Conservation (phyloP, 805 yeast species). For the Starmerella apicola region DNA sequence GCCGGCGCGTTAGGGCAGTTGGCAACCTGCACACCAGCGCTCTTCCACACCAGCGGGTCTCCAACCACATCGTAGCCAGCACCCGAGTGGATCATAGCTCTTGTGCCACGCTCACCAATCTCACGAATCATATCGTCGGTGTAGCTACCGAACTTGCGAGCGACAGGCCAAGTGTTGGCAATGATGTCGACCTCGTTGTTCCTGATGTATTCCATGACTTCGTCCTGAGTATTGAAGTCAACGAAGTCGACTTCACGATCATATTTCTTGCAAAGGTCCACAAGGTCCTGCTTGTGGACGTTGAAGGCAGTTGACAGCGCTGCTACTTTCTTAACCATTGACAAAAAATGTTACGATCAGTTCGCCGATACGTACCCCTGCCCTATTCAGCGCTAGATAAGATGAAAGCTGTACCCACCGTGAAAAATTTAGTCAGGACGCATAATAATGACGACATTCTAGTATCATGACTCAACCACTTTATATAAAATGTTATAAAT, state of each 20-base stretch:
- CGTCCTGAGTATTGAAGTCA: conserved; percentile 15
- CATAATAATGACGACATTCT: too few species aligned
- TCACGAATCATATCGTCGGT: conserved; percentile 15
- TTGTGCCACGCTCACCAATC: conserved; percentile 16
- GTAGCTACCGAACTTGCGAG: conserved; percentile 18
- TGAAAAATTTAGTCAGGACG: too few species aligned
- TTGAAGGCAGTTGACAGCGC: conserved; percentile 7
- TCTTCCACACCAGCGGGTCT: conserved; percentile 34
- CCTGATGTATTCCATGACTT: conserved; percentile 11
- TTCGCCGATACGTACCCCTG: too few species aligned
- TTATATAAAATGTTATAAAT: too few species aligned
- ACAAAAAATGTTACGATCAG: neutral
- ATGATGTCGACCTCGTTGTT: conserved; percentile 16
- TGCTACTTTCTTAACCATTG: conserved; percentile 6
- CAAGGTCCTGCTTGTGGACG: conserved; percentile 1
- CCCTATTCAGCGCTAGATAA: too few species aligned
- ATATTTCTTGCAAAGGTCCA: conserved; percentile 6
- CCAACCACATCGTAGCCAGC: conserved; percentile 48
- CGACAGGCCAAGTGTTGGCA: conserved; percentile 18
- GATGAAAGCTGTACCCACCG: too few species aligned
- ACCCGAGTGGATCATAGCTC: conserved; percentile 38
- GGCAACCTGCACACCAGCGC: conserved; percentile 35
- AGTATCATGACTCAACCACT: too few species aligned
- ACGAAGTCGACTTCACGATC: conserved; percentile 10
- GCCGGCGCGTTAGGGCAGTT: conserved; percentile 45